These are phyloP conservation scores for Thelonectria blattea DNA, from an alignment of 2,329 filamentous ascomycete genomes.

Conservation along the genomic window DNA sequence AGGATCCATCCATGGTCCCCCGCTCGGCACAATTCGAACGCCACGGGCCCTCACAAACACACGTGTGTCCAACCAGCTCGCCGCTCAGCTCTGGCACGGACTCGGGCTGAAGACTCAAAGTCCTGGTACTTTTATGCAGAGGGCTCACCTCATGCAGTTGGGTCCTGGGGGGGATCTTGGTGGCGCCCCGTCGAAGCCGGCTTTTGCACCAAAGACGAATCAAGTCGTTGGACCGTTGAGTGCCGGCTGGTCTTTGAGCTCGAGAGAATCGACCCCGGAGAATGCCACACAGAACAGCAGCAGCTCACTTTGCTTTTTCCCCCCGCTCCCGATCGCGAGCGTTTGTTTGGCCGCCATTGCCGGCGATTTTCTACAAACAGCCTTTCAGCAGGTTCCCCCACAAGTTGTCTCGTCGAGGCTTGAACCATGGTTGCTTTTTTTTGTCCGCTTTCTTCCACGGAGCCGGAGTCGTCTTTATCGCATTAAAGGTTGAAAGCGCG, in stretches of 20 bases:
- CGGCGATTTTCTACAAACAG: not conserved
- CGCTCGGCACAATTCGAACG: slow-evolving; percentile 29
- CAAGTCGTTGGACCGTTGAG: slow-evolving; percentile 16
- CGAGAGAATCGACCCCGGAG: slow-evolving; percentile 6
- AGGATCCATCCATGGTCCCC: slow-evolving; percentile 19
- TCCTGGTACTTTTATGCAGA: slow-evolving; percentile 11
- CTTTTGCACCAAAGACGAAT: slow-evolving; percentile 24
- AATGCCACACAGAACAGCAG: not conserved
- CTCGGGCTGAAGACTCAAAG: slow-evolving; percentile 10
- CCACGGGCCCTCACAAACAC: slow-evolving; percentile 27
- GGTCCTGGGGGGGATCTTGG: slow-evolving; percentile 25
- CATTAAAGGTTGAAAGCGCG: not conserved
- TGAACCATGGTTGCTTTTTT: slow-evolving; percentile 13
- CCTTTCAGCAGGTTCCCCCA: slow-evolving; percentile 3
- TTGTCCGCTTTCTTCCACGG: not conserved
- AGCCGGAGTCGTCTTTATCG: not conserved
- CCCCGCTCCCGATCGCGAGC: slow-evolving; percentile 7
- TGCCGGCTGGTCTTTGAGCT: slow-evolving; percentile 31
- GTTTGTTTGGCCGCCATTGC: not conserved
- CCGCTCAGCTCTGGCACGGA: slow-evolving; percentile 29
- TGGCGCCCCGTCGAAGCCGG: slow-evolving; percentile 24
- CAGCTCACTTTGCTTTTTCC: slow-evolving; percentile 13
- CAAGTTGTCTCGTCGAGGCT: not conserved
- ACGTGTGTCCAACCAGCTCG: slow-evolving; percentile 16
- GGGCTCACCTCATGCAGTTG: slow-evolving; percentile 21